Base-by-base conservation (phyloP, 768 basidiomycete species). In the Pleurotus ostreatus region DNA sequence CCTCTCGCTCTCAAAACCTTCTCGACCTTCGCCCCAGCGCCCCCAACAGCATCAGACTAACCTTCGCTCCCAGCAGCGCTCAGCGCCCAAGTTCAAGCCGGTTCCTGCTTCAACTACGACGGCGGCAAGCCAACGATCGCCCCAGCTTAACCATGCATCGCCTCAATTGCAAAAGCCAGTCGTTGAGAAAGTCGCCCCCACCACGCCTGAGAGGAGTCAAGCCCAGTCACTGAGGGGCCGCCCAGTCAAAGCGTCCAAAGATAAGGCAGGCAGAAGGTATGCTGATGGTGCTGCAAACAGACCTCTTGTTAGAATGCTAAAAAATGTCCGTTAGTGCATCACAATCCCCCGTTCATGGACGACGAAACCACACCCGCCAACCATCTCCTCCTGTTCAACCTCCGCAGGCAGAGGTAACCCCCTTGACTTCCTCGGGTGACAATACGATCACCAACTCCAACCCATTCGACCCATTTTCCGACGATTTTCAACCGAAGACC, bases 331-430 rank as follows among this genome's bases (percentile, higher is more conserved):
- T 79, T 70, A 81, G 75, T 66, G 54, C 71, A 46, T 84, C 83
- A 20, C 70, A 68, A 38, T 72, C 75, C 15, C 68, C 71, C 59
- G 46, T 72, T 55, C 76, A 65, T 55, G 69, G 70, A 63, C 77
- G 79, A 64, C 79, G 79, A 69, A 78, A 74, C 70, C 77, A 73
- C 62, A 72, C 67, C 56, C 85, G 85, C 58, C 86, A 86, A 66
- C 79, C 84, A 18, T 88, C 87, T 40, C 85, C 85, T 15, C 81
- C 82, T 34, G 69, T 78, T 43, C 64, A 70, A 47, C 59, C 58
- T 62, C 81, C 83, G 80, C 85, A 86, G 80, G 84, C 78, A 82
- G 86, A 86, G 81, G 80, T 68, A 70, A 59, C 59, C 61, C 55
- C 69, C 73, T 56, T 68, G 72, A 49, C 58, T 70, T 26, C 61